These are phyloP conservation scores for Taiozyma sp. DNA, from an alignment of 1,139 yeast genomes.

Conservation along the genomic window DNA sequence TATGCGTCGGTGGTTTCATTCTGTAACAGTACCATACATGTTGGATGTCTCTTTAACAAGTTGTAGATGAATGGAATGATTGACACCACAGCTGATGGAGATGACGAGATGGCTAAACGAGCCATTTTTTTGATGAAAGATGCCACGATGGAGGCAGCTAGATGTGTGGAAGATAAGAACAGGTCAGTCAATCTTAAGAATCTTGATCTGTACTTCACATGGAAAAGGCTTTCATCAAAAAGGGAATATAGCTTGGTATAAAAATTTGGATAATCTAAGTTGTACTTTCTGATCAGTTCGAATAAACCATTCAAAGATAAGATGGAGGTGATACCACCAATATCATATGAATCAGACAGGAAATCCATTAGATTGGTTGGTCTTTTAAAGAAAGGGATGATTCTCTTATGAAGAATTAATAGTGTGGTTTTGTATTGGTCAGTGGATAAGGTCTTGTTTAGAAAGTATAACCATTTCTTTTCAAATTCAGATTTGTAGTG, in stretches of 20 bases:
- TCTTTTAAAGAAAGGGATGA: slow-evolving; percentile 75
- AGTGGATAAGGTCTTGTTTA: slow-evolving; percentile 41
- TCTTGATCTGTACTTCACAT: slow-evolving; percentile 78
- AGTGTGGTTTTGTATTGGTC: slow-evolving; percentile 68
- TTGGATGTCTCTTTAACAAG: slow-evolving; percentile 83
- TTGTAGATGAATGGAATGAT: slow-evolving; percentile 90
- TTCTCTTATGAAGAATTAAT: slow-evolving; percentile 71
- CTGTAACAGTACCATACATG: slow-evolving; percentile 89
- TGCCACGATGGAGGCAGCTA: slow-evolving; percentile 80
- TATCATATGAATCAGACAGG: slow-evolving; percentile 77
- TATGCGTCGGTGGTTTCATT: slow-evolving; percentile 33
- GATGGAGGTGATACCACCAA: slow-evolving; percentile 69
- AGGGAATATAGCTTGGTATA: slow-evolving; percentile 78
- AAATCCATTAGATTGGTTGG: slow-evolving; percentile 92
- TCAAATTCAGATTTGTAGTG: slow-evolving; percentile 68
- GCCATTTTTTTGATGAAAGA: slow-evolving; percentile 84
- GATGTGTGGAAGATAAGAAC: slow-evolving; percentile 82
- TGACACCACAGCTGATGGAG: slow-evolving; percentile 87
- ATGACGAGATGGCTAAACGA: slow-evolving; percentile 69
- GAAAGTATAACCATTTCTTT: slow-evolving; percentile 54
- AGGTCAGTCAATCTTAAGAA: slow-evolving; percentile 84
- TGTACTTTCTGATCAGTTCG: slow-evolving; percentile 75
- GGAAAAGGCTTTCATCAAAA: slow-evolving; percentile 69
- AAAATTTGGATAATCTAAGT: slow-evolving; percentile 91
- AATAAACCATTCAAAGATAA: slow-evolving; percentile 85